A percentile compares a stretch with the other conserved stretches of the same genome.
These are phyloP conservation scores for Salinomyces thailandicus DNA, from an alignment of 2,329 filamentous ascomycete genomes.

Conservation along the genomic window DNA sequence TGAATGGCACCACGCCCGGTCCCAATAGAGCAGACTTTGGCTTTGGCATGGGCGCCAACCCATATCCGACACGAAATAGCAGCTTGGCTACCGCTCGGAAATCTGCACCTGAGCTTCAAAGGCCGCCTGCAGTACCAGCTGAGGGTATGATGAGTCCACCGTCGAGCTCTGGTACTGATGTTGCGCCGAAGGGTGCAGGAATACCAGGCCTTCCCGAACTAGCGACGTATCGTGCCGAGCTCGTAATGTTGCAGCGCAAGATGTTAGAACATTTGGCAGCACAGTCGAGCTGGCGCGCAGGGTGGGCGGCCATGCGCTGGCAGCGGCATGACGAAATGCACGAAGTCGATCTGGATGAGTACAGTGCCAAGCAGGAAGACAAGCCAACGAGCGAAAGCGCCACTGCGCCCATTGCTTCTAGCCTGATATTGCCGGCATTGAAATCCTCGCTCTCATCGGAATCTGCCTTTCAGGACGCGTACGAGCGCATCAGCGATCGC, in stretches of 20 bases:
- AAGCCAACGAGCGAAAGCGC: neutral
- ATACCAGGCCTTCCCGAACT: conserved; percentile 59
- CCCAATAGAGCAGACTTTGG: conserved; percentile 15
- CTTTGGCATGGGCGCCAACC: conserved; percentile 22
- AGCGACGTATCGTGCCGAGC: conserved; percentile 69
- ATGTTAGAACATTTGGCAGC: conserved; percentile 66
- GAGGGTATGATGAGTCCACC: conserved; percentile 9
- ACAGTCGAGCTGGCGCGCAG: conserved; percentile 63
- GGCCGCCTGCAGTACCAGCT: conserved; percentile 5
- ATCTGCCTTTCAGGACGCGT: conserved; percentile 30
- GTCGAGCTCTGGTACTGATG: conserved; percentile 10
- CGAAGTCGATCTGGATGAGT: conserved; percentile 30
- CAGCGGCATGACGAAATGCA: conserved; percentile 20
- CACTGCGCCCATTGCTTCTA: neutral
- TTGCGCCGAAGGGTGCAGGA: conserved; percentile 6
- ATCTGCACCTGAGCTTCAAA: conserved; percentile 7
- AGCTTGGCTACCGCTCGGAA: conserved; percentile 13
- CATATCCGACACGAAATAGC: conserved; percentile 22
- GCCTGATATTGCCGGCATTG: conserved; percentile 5
- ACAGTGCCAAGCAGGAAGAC: conserved; percentile 4
- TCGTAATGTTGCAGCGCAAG: conserved; percentile 69
- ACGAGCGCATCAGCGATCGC: conserved; percentile 64
- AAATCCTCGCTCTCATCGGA: conserved; percentile 26
- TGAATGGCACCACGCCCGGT: conserved; percentile 10
- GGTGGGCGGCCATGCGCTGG: conserved; percentile 46